A percentile compares a stretch with the other conserved stretches of the same genome.
Evolutionary conservation across 371 early-diverging fungal species (phyloP).

Genomic region (Nematocida sp.): DNA sequence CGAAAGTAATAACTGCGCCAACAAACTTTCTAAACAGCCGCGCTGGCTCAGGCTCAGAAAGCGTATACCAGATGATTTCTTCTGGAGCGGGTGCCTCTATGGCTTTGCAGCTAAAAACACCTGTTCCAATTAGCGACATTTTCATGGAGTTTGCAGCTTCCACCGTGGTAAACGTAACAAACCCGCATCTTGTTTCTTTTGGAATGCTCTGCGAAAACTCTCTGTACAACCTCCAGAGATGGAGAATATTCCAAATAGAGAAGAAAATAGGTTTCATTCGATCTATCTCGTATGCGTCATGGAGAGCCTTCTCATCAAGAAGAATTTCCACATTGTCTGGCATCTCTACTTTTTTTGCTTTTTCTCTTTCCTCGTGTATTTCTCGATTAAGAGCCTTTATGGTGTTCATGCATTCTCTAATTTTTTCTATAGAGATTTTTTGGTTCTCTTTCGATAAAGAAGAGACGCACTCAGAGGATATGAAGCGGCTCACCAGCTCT

Average conservation of each 20-base stretch:
- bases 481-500: background rate
- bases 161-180: conserved; percentile 64
- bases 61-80: conserved; percentile 65
- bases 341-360: background rate
- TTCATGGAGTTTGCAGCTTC: conserved; percentile 57
- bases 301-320: conserved; percentile 12
- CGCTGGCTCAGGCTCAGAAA: conserved; percentile 49
- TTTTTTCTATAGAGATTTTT: background rate
- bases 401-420: background rate
- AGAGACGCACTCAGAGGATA: no score
- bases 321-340: background rate
- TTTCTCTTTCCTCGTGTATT: background rate
- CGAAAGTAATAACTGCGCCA: conserved; percentile 56
- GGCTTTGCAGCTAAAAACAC: conserved; percentile 60
- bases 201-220: conserved; percentile 64
- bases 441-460: background rate
- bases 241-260: conserved; percentile 52
- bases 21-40: conserved; percentile 51
- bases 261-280: conserved; percentile 61
- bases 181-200: conserved; percentile 55
- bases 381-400: no score
- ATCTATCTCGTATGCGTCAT: conserved; percentile 43
- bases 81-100: conserved; percentile 66
- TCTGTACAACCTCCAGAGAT: conserved; percentile 40
- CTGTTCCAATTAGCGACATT: conserved; percentile 63